Evolutionary conservation across 2,329 filamentous ascomycete genomes (phyloP).

Genomic region (Trichoderma brevicompactum): DNA sequence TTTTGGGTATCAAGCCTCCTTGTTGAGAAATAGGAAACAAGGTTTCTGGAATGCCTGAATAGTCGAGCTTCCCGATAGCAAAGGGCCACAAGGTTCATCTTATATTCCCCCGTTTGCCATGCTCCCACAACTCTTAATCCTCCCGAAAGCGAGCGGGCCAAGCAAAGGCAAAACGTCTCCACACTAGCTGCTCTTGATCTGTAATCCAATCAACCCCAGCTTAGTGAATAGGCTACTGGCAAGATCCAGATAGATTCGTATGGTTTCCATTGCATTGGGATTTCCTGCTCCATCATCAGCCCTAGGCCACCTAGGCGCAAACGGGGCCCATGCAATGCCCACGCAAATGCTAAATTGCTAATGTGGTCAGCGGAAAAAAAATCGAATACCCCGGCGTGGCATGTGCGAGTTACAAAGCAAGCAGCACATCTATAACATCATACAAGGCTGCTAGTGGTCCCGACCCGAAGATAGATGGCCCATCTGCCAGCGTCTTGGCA

Average conservation of each 20-base stretch:
- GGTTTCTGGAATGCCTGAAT: conserved; percentile 30
- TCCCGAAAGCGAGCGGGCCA: background rate
- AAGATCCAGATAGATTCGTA: conserved; percentile 20
- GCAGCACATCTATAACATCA: conserved; percentile 3
- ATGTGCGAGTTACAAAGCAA: conserved; percentile 20
- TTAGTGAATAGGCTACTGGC: background rate
- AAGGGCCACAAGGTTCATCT: conserved; percentile 24
- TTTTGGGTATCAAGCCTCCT: background rate
- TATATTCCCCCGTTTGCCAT: background rate
- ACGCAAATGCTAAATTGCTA: background rate
- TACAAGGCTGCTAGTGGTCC: too few relatives aligned
- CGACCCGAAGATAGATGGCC: background rate
- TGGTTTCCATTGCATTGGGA: background rate
- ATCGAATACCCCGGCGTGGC: background rate
- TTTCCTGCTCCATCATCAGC: conserved; percentile 17
- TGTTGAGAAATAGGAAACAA: background rate
- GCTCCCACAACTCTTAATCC: background rate
- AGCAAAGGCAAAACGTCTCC: background rate
- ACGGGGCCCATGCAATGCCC: background rate
- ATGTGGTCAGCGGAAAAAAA: background rate
- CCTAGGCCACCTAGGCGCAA: background rate
- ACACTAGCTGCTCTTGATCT: conserved; percentile 18
- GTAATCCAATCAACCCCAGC: conserved; percentile 7
- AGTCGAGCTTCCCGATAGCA: background rate
- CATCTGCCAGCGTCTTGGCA: background rate